A percentile compares a stretch with the other conserved stretches of the same genome.
These are phyloP conservation scores for Podospora australis DNA, from an alignment of 495 filamentous ascomycete genomes.

Conservation along the genomic window DNA sequence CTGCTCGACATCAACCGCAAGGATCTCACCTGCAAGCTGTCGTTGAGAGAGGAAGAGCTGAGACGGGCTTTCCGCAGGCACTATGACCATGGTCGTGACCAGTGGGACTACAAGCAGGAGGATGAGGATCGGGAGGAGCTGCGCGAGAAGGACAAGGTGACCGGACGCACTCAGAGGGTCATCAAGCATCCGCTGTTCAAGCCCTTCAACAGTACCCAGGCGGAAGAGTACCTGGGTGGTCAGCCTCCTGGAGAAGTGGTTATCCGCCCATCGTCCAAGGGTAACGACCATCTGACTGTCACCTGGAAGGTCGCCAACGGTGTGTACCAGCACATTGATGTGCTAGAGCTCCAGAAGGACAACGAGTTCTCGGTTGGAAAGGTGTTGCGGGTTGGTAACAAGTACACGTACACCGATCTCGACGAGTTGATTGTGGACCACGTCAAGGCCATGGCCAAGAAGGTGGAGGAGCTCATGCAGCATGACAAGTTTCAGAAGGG, in stretches of 20 bases:
- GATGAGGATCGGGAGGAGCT: slow-evolving; percentile 67
- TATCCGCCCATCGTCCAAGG: slow-evolving; percentile 89
- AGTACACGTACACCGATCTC: slow-evolving; percentile 88
- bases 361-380: slow-evolving; percentile 90
- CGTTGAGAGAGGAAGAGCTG: slow-evolving; percentile 72
- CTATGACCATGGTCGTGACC: slow-evolving; percentile 61
- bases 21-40: slow-evolving; percentile 71
- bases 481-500: slow-evolving; percentile 85
- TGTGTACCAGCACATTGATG: slow-evolving; percentile 94
- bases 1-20: slow-evolving; percentile 78
- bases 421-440: slow-evolving; percentile 97
- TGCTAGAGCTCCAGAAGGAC: slow-evolving; percentile 91
- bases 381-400: slow-evolving; percentile 72
- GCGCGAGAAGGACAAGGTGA: slow-evolving; percentile 72
- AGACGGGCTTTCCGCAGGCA: slow-evolving; percentile 59
- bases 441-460: slow-evolving; percentile 94
- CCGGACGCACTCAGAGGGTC: slow-evolving; percentile 79
- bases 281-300: slow-evolving; percentile 87
- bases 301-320: slow-evolving; percentile 98
- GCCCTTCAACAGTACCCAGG: slow-evolving; percentile 86
- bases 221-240: slow-evolving; percentile 85
- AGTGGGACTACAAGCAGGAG: slow-evolving; percentile 84
- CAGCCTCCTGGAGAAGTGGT: slow-evolving; percentile 83
- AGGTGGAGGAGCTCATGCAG: slow-evolving; percentile 91
- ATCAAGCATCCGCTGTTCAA: slow-evolving; percentile 96